Evolutionary conservation across 768 basidiomycete species (phyloP), one percentile per base, ranked within the genome.

Genomic region (Trametes meyenii): DNA sequence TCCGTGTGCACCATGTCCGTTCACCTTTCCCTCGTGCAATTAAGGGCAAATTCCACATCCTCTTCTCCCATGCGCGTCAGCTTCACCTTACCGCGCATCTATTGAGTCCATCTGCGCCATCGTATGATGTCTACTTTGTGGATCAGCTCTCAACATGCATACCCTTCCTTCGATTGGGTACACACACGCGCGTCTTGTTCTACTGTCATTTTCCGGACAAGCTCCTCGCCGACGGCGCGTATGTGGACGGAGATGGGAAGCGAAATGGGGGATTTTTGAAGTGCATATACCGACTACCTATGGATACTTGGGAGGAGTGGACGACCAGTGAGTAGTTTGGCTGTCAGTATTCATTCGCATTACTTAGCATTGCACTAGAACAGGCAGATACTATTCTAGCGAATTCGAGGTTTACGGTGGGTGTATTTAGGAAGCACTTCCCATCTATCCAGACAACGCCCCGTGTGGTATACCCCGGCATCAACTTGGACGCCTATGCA

Each of bases 121-220:
- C 76, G 35, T 86, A 89, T 69, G 96, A 98, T 70, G 85, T 98
- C 21, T 96, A 88, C 76, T 88, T 98, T 61, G 91, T 98, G 4
- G 96, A 98, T 76, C 97, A 98, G 72, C 85, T 98, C 19, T 94
- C 94, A 5, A 94, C 95, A 1, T 94, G 90, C 65, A 79, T 98
- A 24, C 96, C 96, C 0, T 78, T 97, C 60, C 79, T 99, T 0
- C 83, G 92, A 77, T 61, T 69, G 92, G 14, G 83, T 80, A 2
- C 79, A 79, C 21, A 92, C 85, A n/a, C 86, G 21, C 45, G 93
- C 2, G 91, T 96, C 33, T 88, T 98, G 19, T 98, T 98, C 75
- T 98, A 99, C 72, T 96, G 94, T 66, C 97, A 98, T 72, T 98
- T 99, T 66, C 97, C 96, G 0, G 96, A 99, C 76, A 96, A 96